A percentile compares a stretch with the other conserved stretches of the same genome.
Evolutionary conservation across 1,139 yeast genomes (phyloP).

Genomic region (Taphrina sp.): DNA sequence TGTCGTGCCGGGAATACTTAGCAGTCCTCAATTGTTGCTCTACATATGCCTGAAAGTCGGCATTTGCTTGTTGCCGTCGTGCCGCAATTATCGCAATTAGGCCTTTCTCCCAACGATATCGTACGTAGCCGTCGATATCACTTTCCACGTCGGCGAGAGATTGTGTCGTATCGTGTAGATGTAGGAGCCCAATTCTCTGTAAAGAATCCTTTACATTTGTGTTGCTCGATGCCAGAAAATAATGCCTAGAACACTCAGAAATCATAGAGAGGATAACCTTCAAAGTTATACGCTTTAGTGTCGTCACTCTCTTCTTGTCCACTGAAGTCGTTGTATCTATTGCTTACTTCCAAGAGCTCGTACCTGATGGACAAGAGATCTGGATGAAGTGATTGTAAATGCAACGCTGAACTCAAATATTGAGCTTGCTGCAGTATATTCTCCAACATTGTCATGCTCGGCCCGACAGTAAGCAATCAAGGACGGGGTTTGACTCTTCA

Average conservation of each 20-base stretch:
- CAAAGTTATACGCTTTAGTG: constrained; percentile 12
- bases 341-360: constrained; percentile 10
- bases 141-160: constrained; percentile 39
- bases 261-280: too few species aligned
- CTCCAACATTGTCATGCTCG: constrained; percentile 6
- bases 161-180: constrained; percentile 41
- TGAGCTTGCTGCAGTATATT: constrained; percentile 6
- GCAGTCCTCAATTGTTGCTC: constrained; percentile 43
- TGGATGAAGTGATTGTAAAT: constrained; percentile 4
- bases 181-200: constrained; percentile 50
- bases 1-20: neutral
- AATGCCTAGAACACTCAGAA: constrained; percentile 50
- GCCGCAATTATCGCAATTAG: constrained; percentile 81
- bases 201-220: constrained; percentile 85
- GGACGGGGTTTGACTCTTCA: too few species aligned
- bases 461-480: too few species aligned
- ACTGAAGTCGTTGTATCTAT: neutral
- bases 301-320: neutral
- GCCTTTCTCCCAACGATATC: constrained; percentile 74
- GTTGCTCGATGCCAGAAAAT: constrained; percentile 84
- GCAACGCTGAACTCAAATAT: neutral
- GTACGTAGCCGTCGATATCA: constrained; percentile 47
- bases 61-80: constrained; percentile 68
- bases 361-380: neutral
- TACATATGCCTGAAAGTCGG: constrained; percentile 69